Evolutionary conservation across 2,329 filamentous ascomycete genomes (phyloP), one percentile per base, ranked within the genome.

Genomic region (Paramyrothecium sp.): DNA sequence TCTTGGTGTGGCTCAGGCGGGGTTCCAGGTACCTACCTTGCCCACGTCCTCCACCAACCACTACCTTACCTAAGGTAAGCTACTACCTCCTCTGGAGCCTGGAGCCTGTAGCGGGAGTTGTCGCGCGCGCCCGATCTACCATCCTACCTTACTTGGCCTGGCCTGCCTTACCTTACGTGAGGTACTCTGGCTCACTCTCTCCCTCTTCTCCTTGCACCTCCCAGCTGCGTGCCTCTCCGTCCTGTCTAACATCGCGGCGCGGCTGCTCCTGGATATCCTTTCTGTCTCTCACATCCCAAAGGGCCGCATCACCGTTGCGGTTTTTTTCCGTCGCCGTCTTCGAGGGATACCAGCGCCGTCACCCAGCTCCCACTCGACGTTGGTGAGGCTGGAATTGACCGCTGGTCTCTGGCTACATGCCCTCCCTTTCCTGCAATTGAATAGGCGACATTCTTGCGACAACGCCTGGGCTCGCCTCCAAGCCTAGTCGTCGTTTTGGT

Each of bases 381-480:
- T 33, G 22, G 58, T 55, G 57, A 58, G 50, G 23, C 51, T 58
- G 26, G 55, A 47, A 56, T 62, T 66, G 61, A 67, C 63, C 64
- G 60, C 64, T 57, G 62, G 48, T 30, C 48, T 51, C 56, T 55
- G 61, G 58, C 60, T 67, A 67, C 61, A 68, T 68, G 65, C 61
- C 56, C 61, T 59, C 56, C 34, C 52, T 56, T 46, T 53, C 47
- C 49, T 16, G 56, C 55, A 44, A 19, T 54, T 67, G 60, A 67
- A 56, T 56, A 64, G 59, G 49, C 59, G 54, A 54, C 53, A 23
- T 60, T 47, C n/a, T 50, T 61, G 61, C 56, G 61, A 61, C 57
- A 34, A 60, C 5, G 13, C 38, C 38, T 22, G 48, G 48, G 7
- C 20, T 16, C 20, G n/a, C 48, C n/a, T 17, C 20, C 13, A 50